Conservation (phyloP, 2,329 filamentous ascomycete species). For the Aspergillus novoparasiticus region DNA sequence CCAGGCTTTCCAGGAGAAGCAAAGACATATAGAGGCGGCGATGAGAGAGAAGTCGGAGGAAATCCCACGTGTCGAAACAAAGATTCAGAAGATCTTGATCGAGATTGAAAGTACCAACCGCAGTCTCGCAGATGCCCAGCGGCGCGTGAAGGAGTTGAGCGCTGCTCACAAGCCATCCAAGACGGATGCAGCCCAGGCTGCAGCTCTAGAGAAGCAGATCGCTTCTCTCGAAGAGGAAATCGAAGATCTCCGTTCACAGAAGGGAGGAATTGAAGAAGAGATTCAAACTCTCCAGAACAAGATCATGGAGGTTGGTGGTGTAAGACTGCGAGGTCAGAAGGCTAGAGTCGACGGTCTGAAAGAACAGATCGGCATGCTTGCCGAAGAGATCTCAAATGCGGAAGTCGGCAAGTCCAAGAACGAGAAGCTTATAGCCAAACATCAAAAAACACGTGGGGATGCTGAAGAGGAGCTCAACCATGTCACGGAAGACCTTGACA, state of each 20-base stretch:
- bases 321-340: conserved; percentile 86
- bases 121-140: conserved; percentile 81
- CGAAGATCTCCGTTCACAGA: conserved; percentile 77
- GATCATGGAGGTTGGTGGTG: conserved; percentile 97
- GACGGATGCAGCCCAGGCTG: conserved; percentile 74
- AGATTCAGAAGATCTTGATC: conserved; percentile 85
- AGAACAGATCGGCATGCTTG: conserved; percentile 77
- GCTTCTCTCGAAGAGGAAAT: conserved; percentile 74
- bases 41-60: conserved; percentile 73
- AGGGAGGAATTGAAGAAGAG: conserved; percentile 85
- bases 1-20: conserved; percentile 80
- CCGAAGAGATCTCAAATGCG: conserved; percentile 79
- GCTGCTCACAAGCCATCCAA: conserved; percentile 80
- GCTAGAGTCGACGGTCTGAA: conserved; percentile 88
- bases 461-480: conserved; percentile 77
- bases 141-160: conserved; percentile 80
- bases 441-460: conserved; percentile 79
- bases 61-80: conserved; percentile 83
- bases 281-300: conserved; percentile 92
- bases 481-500: conserved; percentile 72
- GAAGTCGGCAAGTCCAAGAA: conserved; percentile 90
- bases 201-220: conserved; percentile 76
- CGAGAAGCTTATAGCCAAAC: conserved; percentile 86
- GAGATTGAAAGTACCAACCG: conserved; percentile 85
- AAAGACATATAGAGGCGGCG: conserved; percentile 74